Evolutionary conservation across 202 grass and related monocot species (phyloP).

Genomic region (Brachypodium distachyon): DNA sequence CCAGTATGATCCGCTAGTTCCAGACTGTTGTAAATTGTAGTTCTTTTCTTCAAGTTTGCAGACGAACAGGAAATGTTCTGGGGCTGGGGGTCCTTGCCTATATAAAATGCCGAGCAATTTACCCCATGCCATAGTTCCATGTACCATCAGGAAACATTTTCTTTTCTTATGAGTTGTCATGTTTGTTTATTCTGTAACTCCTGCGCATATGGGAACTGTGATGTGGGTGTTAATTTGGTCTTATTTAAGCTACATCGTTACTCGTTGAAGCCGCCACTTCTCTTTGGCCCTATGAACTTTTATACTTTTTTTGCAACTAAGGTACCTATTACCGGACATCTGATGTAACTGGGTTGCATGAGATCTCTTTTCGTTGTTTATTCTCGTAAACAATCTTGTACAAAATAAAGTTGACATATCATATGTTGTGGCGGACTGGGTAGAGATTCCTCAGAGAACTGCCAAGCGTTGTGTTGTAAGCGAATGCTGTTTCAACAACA

Average conservation of each 20-base stretch:
- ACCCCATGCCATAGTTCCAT: neutral
- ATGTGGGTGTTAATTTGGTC: neutral
- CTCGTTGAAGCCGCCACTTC: neutral
- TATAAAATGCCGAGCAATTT: neutral
- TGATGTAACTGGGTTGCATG: neutral
- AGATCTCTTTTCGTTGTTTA: neutral
- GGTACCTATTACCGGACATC: neutral
- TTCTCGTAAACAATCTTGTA: neutral
- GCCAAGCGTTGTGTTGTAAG: neutral
- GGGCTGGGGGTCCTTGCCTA: neutral
- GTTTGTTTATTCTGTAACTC: neutral
- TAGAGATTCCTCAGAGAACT: neutral
- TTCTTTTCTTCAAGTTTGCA: neutral
- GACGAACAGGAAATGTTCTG: neutral
- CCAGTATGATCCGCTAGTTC: neutral
- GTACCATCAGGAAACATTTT: slow-evolving; percentile 7
- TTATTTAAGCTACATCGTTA: neutral
- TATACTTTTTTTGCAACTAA: neutral
- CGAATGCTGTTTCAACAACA: neutral
- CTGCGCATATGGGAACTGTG: neutral
- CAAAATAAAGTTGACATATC: neutral
- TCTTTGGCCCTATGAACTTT: neutral
- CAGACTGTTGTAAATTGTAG: neutral
- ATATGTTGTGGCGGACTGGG: neutral
- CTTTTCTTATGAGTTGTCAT: too few species aligned